Evolutionary conservation across 371 early-diverging fungal genomes (phyloP).

Genomic region (Batrachochytrium dendrobatidis): DNA sequence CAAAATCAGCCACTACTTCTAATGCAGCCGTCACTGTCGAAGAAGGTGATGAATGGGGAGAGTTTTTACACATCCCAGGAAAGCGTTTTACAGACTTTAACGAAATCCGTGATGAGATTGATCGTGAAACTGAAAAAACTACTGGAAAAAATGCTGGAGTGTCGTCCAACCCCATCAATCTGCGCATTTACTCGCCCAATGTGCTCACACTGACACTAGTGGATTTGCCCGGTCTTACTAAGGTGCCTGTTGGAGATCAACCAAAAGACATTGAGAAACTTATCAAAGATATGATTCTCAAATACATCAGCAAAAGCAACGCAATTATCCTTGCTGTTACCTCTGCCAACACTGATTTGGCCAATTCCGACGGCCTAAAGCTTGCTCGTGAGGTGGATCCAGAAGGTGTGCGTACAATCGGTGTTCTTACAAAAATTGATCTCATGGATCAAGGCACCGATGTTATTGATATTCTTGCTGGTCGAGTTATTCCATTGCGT

Average conservation of each 20-base stretch:
- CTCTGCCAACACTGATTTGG: conserved; percentile 96
- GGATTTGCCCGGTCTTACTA: conserved; percentile 97
- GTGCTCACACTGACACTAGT: conserved; percentile 96
- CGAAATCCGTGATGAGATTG: conserved; percentile 91
- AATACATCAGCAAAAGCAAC: conserved; percentile 91
- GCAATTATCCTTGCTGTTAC: conserved; percentile 97
- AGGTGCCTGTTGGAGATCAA: conserved; percentile 97
- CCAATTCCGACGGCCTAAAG: conserved; percentile 97
- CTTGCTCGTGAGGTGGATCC: conserved; percentile 96
- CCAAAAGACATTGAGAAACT: conserved; percentile 97
- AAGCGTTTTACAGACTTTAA: conserved; percentile 88
- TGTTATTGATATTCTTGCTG: conserved; percentile 96
- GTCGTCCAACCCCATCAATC: conserved; percentile 90
- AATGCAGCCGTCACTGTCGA: conserved; percentile 12
- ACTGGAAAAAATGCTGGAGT: conserved; percentile 73
- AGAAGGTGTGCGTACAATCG: conserved; percentile 95
- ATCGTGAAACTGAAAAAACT: conserved; percentile 85
- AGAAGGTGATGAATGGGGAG: conserved; percentile 85
- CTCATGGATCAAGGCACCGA: conserved; percentile 99
- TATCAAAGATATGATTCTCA: conserved; percentile 93
- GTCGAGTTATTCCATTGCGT: conserved; percentile 88
- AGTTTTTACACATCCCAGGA: conserved; percentile 91
- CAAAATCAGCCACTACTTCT: conserved; percentile 1
- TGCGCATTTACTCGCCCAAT: conserved; percentile 90
- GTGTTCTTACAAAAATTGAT: conserved; percentile 99